Base-by-base conservation (phyloP, 2,329 filamentous ascomycete genomes). In the Exophiala xenobiotica region DNA sequence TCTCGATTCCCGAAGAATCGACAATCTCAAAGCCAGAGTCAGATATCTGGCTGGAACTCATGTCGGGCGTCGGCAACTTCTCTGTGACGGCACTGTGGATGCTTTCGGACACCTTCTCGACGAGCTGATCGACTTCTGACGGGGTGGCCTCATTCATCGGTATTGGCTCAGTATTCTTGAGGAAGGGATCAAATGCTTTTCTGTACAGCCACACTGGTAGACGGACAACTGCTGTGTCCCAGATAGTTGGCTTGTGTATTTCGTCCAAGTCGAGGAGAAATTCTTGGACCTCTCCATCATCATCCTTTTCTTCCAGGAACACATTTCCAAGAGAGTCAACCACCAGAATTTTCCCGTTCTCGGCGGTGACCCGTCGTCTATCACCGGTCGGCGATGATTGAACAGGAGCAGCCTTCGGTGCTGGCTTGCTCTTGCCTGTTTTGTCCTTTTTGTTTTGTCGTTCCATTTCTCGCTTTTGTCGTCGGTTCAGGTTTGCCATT, bases 311-410 rank as follows among this genome's bases (percentile, higher is more conserved):
- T 70, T 97, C 91, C n/a, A 99, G 77, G 66, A 89, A 99, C 9
- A 99, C 93, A 63, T 96, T 90, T 22, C 93, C 93, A 7, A 86
- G 76, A 0, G 88, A 89, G 70, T 99, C 92, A 3, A 99, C 93
- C 49, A 99, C 86, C 29, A 99, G 76, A 1, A 95, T 79, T 76
- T 97, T 99, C 61, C 93, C 93, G 64, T 99, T 99, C 76, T 96
- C 87, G 2, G 91, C 92, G 20, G 91, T 82, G 12, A 97, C 89
- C 27, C 89, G 81, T 78, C 92, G 95, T 73, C 89, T 89, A 26
- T 86, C 78, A 16, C 91, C 90, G 29, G 84, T 80, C 1, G 88
- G 82, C 8, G 83, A 82, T 47, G 77, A 74, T 69, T 66, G 57
- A 73, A 71, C 57, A 19, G 56, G 43, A 20, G 53, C 42, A 5